Evolutionary conservation across 306 rosid genomes (phyloP).

Genomic region (Cotoneaster glaucophyllus): DNA sequence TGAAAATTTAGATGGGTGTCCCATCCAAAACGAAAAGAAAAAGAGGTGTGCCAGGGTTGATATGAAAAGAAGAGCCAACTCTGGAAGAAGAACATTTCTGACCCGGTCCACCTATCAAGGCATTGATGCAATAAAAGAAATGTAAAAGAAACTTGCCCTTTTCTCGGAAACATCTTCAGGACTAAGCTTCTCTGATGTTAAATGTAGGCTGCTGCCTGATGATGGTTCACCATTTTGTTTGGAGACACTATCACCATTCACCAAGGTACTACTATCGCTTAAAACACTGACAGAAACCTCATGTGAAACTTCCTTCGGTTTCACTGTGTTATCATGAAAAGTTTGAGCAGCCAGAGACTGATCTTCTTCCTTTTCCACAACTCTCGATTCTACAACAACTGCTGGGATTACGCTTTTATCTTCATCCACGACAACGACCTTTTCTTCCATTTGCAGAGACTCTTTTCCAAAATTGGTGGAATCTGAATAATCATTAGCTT

Average conservation of each 20-base stretch:
- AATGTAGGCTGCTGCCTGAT: constrained; percentile 29
- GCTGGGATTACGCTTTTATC: constrained; percentile 43
- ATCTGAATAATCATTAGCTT: constrained; percentile 33
- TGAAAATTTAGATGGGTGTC: background rate
- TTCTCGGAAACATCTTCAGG: constrained; percentile 52
- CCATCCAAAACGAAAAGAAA: background rate
- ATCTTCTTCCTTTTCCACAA: constrained; percentile 32
- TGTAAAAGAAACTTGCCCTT: constrained; percentile 40
- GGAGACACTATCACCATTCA: constrained; percentile 32
- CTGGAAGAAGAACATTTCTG: background rate
- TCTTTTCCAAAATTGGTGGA: constrained; percentile 36
- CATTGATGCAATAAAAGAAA: constrained; percentile 6
- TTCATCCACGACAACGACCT: constrained; percentile 67
- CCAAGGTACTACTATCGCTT: constrained; percentile 20
- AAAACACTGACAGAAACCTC: constrained; percentile 26
- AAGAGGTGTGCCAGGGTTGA: background rate
- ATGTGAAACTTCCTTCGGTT: constrained; percentile 36
- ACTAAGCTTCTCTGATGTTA: constrained; percentile 31
- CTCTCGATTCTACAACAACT: constrained; percentile 31
- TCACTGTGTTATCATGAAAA: constrained; percentile 30
- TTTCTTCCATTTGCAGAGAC: constrained; percentile 41
- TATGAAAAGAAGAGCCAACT: background rate
- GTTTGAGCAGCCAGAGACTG: constrained; percentile 30
- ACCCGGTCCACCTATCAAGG: background rate
- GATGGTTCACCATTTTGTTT: constrained; percentile 36